Evolutionary conservation across 495 filamentous ascomycete species (phyloP), one percentile per base, ranked within the genome.

Genomic region (Lophiotrema nucula): DNA sequence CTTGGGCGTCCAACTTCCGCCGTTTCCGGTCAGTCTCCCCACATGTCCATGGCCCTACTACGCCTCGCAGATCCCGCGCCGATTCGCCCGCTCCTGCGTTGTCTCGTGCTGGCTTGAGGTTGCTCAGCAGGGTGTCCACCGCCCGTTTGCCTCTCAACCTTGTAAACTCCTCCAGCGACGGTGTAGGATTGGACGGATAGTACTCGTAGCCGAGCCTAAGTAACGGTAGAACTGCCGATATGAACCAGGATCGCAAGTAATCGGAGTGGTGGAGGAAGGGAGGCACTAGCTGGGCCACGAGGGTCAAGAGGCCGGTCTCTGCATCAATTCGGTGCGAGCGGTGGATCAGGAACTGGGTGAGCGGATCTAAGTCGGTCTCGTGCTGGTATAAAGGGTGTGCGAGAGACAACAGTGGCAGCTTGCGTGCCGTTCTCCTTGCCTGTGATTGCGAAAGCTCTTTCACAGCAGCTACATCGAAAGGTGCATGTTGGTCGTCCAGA

Each of bases 151-250:
- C 83, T 44, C 84, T 81, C 39, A 93, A 65, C 0, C 73, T 74
- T 49, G 89, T 83, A 58, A 89, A 86, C 0, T 66, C 71, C 16
- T 75, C 72, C 18, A 95, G 72, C 2, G 84, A 83, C 2, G 58
- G 28, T 83, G 73, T 6, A 76, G 72, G 13, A 77, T 79, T 11
- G 79, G 77, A 25, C 80, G 87, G 82, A 58, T 95, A 88, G 66
- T 90, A 93, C 74, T 93, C 89, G 68, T 88, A 88, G 64, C 88
- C 88, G n/a, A 90, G 76, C 48, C 91, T 81, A 15, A 92, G 73
- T 1, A 95, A 76, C 0, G 91, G 91, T 21, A 97, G 74, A 18
- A 95, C 75, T 18, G 79, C 84, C 1, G 90, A 90, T 24, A 95
- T 80, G 67, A 89, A 79, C 86, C 90, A 90, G 41, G 77, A 83